Evolutionary conservation across 2,329 filamentous ascomycete species (phyloP).

Genomic region (Talaromyces sp.): DNA sequence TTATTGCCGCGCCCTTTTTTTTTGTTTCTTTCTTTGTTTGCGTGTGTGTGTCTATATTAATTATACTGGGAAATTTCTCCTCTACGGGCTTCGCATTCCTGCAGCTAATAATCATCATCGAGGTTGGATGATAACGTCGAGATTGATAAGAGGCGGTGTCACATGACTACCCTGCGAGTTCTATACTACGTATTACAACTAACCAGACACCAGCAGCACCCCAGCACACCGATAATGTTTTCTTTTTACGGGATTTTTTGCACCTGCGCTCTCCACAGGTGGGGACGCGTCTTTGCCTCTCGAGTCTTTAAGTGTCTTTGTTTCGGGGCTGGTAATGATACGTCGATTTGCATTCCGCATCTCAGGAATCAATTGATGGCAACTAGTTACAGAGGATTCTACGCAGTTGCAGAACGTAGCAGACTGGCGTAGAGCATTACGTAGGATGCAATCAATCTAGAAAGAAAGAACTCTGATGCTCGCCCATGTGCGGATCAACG

Average conservation of each 20-base stretch:
- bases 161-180: not conserved
- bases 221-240: not conserved
- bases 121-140: not conserved
- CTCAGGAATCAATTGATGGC: not conserved
- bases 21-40: not conserved
- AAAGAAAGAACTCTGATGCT: not conserved
- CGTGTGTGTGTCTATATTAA: not conserved
- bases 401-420: not conserved
- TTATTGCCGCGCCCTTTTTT: not conserved
- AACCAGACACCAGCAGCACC: not conserved
- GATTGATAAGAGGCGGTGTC: not conserved
- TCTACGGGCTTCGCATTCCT: not conserved
- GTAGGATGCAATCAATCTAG: not conserved
- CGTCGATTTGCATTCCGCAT: not conserved
- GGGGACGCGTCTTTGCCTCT: not conserved
- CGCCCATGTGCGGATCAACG: not conserved
- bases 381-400: not conserved
- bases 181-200: not conserved
- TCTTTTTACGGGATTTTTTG: not conserved
- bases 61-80: not conserved
- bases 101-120: not conserved
- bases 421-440: too few species aligned
- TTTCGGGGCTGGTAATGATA: not conserved
- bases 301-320: not conserved
- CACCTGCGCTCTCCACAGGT: not conserved